A percentile compares a stretch with the other conserved stretches of the same genome.
Evolutionary conservation across 2,329 filamentous ascomycete species (phyloP).

Genomic region (Fusarium sp.): DNA sequence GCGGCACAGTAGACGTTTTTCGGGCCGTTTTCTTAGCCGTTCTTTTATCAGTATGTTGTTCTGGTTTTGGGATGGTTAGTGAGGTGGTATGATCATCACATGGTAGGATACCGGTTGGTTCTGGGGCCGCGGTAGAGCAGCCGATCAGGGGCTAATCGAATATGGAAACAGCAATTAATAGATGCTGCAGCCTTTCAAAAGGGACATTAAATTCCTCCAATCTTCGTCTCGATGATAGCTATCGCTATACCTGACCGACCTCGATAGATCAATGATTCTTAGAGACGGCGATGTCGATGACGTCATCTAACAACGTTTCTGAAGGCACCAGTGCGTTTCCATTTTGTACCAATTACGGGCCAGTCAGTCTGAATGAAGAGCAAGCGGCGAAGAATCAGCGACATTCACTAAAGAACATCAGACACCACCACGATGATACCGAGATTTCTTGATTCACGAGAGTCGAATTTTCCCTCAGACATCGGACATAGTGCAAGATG

Average conservation of each 20-base stretch:
- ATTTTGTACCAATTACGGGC: no score
- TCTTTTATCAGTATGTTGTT: neutral
- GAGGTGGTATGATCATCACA: neutral
- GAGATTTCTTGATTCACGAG: no score
- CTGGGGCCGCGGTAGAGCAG: neutral
- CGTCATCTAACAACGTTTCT: neutral
- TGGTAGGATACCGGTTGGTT: neutral
- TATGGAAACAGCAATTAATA: neutral
- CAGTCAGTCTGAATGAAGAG: no score
- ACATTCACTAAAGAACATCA: no score
- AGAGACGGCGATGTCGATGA: neutral
- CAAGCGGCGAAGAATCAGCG: no score
- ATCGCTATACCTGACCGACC: neutral
- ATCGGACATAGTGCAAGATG: accelerated
- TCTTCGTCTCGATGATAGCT: neutral
- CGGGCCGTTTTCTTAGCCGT: conserved; percentile 7
- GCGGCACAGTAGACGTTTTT: conserved; percentile 1
- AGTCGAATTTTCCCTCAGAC: neutral
- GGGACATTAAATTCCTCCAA: neutral
- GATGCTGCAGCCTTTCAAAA: neutral
- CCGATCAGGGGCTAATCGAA: neutral
- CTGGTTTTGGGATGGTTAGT: neutral
- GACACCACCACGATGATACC: neutral
- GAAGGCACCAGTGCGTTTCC: no score
- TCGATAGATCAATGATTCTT: neutral